Evolutionary conservation across 148 eudicot genomes (phyloP).

Genomic region (Fallopia convolvulus): DNA sequence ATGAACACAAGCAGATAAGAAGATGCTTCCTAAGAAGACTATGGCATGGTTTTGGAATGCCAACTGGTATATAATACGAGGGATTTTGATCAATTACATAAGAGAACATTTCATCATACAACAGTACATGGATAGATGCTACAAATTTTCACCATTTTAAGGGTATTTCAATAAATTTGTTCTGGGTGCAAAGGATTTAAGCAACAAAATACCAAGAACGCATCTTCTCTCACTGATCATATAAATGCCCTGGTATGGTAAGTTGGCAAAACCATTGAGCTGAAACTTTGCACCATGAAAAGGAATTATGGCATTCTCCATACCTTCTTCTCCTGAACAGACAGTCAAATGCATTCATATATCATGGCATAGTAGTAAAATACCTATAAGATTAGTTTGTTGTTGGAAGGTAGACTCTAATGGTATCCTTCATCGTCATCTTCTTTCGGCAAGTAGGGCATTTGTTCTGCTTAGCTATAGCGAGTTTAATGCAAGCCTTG

Average conservation of each 20-base stretch:
- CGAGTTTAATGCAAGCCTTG: constrained; percentile 64
- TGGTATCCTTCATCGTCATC: constrained; percentile 45
- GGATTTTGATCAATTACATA: neutral
- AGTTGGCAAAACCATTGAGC: neutral
- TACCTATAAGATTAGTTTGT: constrained; percentile 37
- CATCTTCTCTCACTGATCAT: neutral
- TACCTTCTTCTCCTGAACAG: neutral
- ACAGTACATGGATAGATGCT: neutral
- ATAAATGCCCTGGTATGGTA: neutral
- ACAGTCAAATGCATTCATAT: neutral
- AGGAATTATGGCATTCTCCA: neutral
- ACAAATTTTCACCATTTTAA: neutral
- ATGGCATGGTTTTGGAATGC: neutral
- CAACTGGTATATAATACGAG: neutral
- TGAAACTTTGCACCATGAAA: neutral
- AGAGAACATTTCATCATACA: neutral
- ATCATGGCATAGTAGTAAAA: constrained; percentile 10
- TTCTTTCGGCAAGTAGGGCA: constrained; percentile 87
- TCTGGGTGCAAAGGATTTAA: neutral
- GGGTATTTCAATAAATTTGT: neutral
- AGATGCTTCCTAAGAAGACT: neutral
- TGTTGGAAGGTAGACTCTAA: constrained; percentile 80
- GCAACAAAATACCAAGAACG: neutral
- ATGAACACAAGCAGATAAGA: neutral
- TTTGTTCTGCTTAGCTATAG: constrained; percentile 55